Percentiles rank a stretch among this genome's conserved stretches.
Conservation (phyloP, 176 grass and related monocot genomes). For the Triticum dicoccoides region DNA sequence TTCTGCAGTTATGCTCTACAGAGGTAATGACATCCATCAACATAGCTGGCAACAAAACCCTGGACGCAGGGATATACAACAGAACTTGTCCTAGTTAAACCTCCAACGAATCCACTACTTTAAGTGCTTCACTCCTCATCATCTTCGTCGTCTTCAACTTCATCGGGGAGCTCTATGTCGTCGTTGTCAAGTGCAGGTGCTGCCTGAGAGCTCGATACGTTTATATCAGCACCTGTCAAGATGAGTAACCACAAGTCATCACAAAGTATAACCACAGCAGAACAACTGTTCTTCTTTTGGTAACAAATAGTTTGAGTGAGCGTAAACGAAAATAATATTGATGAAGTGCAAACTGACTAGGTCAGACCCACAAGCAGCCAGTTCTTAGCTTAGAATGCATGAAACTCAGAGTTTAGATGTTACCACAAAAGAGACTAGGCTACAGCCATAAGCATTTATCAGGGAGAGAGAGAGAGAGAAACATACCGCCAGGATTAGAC, state of each 20-base stretch:
- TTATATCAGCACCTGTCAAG: conserved; percentile 14
- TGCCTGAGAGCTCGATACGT: conserved; percentile 25
- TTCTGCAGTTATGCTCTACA: background rate
- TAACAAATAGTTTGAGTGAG: background rate
- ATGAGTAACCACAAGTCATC: conserved; percentile 8
- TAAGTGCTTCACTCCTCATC: conserved; percentile 23
- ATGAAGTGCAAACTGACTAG: background rate
- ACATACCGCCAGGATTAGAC: conserved; percentile 51
- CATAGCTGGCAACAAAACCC: background rate
- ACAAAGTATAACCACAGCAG: background rate
- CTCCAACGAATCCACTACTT: background rate
- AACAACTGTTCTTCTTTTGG: background rate
- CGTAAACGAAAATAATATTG: background rate
- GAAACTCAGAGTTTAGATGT: background rate
- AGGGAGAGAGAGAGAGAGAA: conserved; percentile 6
- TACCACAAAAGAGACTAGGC: background rate
- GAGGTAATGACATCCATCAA: background rate
- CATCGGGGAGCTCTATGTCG: conserved; percentile 51
- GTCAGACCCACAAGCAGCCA: background rate
- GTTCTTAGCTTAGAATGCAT: conserved; percentile 4
- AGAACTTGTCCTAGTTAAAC: background rate
- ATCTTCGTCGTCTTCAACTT: conserved; percentile 45
- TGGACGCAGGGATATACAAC: background rate
- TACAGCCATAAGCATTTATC: conserved; percentile 8
- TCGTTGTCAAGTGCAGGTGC: conserved; percentile 20